Base-by-base conservation (phyloP, 192 early-diverging fungal species). In the Backusella westeae region DNA sequence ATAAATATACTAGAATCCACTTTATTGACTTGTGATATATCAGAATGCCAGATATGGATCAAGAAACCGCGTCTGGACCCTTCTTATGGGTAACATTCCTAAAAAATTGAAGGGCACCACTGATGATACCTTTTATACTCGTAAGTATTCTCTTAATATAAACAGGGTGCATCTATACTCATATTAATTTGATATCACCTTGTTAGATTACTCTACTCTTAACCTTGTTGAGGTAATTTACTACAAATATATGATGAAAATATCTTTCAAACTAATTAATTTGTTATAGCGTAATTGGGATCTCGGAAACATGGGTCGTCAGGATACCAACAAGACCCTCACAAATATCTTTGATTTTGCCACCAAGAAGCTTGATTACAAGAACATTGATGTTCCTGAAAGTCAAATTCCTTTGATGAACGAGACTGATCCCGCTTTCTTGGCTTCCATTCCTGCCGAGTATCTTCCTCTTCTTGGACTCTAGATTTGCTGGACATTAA, bases 111-210 rank as follows among this genome's bases (percentile, higher is more conserved):
- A 77, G 74, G 76, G 77, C 73, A 84, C 82, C 21, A 78, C 67
- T 19, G 92, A 94, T 82, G 72, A 63, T 63, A 90, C 90, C n/a
- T 76, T 53, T 49, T 94, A 93, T 74, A 86, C 84, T 35, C 92
- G 56, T 63, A 63, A 63, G 56, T 32, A 32, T 32, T 32, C 2
- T 3, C 32, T 32, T 32, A 32, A 32, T 32, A 32, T 32, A 32
- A 32, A 32, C 32, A 32, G 0, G 32, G 0, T 32, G 2, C 2
- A 32, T 32, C 2, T 32, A 32, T 32, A 56, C 6, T 21, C 7
- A 56, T 56, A 59, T 29, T 26, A 26, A 26, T 10, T 56, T 23
- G 9, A 56, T 26, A 29, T 59, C 1, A 26, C 4, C 19, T 6
- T 26, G 9, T 26, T 29, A 59, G 56, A 94, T 75, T 93, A 91